These are phyloP conservation scores for Calamus simplicifolius DNA, from an alignment of 176 grass and related monocot genomes.

Conservation along the genomic window DNA sequence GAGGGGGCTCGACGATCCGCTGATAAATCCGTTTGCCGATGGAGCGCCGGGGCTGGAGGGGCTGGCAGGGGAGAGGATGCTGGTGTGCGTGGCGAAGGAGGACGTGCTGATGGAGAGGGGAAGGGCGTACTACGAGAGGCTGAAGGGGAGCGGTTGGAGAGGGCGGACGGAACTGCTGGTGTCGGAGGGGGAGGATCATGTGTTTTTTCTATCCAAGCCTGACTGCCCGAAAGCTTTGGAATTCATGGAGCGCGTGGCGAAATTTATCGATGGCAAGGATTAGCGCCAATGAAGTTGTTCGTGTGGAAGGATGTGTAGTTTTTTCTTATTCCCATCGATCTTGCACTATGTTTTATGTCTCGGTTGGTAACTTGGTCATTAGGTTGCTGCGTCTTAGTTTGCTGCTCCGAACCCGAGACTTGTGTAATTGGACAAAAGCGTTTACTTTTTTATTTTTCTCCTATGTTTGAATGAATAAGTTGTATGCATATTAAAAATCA, in stretches of 20 bases:
- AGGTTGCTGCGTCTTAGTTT: no score
- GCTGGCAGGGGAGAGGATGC: constrained; percentile 29
- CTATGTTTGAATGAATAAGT: no score
- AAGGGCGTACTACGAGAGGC: constrained; percentile 35
- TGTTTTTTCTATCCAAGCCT: constrained; percentile 34
- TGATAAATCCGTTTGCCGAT: constrained; percentile 68
- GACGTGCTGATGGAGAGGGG: constrained; percentile 48
- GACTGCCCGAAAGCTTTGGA: constrained; percentile 10
- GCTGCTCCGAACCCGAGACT: no score
- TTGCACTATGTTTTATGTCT: no score
- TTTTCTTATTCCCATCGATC: no score
- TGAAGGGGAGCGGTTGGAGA: constrained; percentile 38
- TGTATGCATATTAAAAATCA: no score
- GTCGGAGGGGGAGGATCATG: constrained; percentile 41
- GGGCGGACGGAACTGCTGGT: constrained; percentile 42
- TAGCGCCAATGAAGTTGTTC: no score
- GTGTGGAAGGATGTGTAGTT: no score
- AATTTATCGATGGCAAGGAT: constrained; percentile 26
- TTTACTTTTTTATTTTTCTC: no score
- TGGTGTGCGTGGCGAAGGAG: constrained; percentile 43
- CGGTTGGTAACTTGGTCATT: no score
- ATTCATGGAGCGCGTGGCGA: constrained; percentile 15
- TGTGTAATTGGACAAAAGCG: no score
- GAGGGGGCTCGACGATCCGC: constrained; percentile 41
- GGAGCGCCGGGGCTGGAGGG: constrained; percentile 22